phyloP scores from a whole-genome alignment of 2,329 filamentous ascomycete species.

The Stagonosporopsis vannaccii region DNA sequence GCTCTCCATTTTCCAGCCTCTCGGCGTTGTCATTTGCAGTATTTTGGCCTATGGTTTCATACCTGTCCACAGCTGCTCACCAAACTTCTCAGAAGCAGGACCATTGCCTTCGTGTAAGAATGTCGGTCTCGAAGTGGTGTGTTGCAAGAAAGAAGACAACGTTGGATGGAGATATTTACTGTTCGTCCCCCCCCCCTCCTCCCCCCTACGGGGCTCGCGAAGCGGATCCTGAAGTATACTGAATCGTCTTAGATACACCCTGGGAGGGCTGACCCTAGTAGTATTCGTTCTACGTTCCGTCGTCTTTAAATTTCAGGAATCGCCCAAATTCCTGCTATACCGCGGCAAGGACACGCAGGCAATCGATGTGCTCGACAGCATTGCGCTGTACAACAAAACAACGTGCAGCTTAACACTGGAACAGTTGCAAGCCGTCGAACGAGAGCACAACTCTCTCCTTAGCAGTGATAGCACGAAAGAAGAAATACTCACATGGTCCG shows the following conservation, averaged over 20 bases:
- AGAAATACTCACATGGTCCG: slow-evolving; percentile 35
- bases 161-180: slow-evolving; percentile 57
- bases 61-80: slow-evolving; percentile 59
- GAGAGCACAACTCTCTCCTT: slow-evolving; percentile 35
- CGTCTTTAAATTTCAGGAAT: slow-evolving; percentile 64
- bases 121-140: slow-evolving; percentile 39
- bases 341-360: slow-evolving; percentile 61
- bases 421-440: slow-evolving; percentile 47
- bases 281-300: slow-evolving; percentile 62
- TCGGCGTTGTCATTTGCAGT: slow-evolving; percentile 61
- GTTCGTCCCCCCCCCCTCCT: no score
- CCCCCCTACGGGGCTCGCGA: no score
- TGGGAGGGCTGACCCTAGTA: slow-evolving; percentile 50
- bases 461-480: slow-evolving; percentile 44
- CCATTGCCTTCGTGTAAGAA: slow-evolving; percentile 56
- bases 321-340: slow-evolving; percentile 66
- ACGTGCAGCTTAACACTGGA: slow-evolving; percentile 45
- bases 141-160: slow-evolving; percentile 50
- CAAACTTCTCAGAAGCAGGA: slow-evolving; percentile 57
- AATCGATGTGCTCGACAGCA: slow-evolving; percentile 54
- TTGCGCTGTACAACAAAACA: slow-evolving; percentile 54
- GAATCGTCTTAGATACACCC: slow-evolving; percentile 37
- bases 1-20: slow-evolving; percentile 63
- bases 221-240: not conserved
- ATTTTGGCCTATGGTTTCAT: slow-evolving; percentile 63